phyloP scores from a whole-genome alignment of 306 rosid species.

The Nissolia schottii region DNA sequence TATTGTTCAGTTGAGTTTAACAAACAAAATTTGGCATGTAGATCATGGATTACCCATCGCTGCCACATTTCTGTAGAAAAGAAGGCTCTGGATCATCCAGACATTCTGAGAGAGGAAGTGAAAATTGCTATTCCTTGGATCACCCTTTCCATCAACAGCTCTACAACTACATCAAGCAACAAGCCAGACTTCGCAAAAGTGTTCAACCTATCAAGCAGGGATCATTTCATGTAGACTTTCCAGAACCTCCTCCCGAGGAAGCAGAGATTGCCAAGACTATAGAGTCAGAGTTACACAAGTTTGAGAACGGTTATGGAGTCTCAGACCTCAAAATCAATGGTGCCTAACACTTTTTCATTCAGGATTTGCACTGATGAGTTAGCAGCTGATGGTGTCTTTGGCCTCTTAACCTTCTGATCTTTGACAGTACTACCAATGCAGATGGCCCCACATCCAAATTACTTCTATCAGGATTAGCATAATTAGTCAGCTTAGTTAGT shows the following conservation, averaged over 20 bases:
- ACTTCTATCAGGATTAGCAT: conserved; percentile 17
- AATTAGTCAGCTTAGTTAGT: conserved; percentile 28
- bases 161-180: conserved; percentile 66
- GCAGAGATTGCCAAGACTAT: conserved; percentile 49
- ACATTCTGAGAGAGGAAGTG: conserved; percentile 41
- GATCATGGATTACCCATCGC: conserved; percentile 85
- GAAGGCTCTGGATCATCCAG: conserved; percentile 82
- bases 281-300: conserved; percentile 60
- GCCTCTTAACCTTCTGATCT: conserved; percentile 9
- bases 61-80: conserved; percentile 80
- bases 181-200: conserved; percentile 40
- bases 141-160: conserved; percentile 86
- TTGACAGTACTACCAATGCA: conserved; percentile 24
- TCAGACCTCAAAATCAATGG: conserved; percentile 44
- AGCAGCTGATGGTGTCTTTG: not conserved
- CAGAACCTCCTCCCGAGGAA: conserved; percentile 57
- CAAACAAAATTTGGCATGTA: conserved; percentile 37
- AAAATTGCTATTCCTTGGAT: conserved; percentile 72
- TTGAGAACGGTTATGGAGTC: conserved; percentile 40
- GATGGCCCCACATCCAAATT: conserved; percentile 8
- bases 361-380: not conserved
- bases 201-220: conserved; percentile 62
- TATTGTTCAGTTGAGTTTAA: conserved; percentile 21
- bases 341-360: conserved; percentile 19
- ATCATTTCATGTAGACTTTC: conserved; percentile 75